Conservation (phyloP, 2,329 filamentous ascomycete species). For the Teratosphaeria zuluensis region DNA sequence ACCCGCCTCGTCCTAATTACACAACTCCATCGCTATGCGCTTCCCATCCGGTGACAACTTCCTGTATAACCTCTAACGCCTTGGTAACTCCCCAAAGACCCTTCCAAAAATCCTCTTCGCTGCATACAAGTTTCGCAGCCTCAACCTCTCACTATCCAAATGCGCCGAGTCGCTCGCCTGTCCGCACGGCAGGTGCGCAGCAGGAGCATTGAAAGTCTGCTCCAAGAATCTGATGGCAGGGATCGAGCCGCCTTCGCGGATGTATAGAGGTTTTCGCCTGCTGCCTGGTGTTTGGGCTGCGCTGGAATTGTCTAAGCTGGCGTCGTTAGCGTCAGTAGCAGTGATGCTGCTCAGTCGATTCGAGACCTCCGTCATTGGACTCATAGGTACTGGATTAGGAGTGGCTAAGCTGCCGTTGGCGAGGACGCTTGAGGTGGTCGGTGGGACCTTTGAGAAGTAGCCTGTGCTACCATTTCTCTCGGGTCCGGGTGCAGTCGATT, state of each 20-base stretch:
- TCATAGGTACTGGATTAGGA: constrained; percentile 17
- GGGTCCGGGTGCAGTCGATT: not conserved
- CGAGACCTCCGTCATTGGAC: constrained; percentile 16
- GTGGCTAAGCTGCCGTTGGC: constrained; percentile 34
- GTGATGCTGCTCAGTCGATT: constrained; percentile 22
- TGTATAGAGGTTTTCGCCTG: constrained; percentile 68
- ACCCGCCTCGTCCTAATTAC: no score
- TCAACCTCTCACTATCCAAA: constrained; percentile 87
- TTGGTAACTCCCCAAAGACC: constrained; percentile 51
- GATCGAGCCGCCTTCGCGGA: constrained; percentile 90
- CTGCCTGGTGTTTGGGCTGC: constrained; percentile 21
- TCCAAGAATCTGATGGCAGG: constrained; percentile 89
- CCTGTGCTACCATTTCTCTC: constrained; percentile 3
- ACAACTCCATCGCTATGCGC: not conserved
- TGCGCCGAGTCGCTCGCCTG: constrained; percentile 91
- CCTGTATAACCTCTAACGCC: not conserved
- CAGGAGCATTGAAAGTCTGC: constrained; percentile 84
- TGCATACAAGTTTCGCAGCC: constrained; percentile 79
- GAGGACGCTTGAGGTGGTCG: constrained; percentile 43
- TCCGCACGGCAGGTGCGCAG: constrained; percentile 86
- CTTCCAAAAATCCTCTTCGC: constrained; percentile 82
- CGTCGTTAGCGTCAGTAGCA: constrained; percentile 9
- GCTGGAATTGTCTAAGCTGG: not conserved
- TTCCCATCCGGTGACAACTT: no score
- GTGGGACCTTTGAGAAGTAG: constrained; percentile 29